phyloP scores from a whole-genome alignment of 352 stramenopile genomes.

The Pythium sukuiense region DNA sequence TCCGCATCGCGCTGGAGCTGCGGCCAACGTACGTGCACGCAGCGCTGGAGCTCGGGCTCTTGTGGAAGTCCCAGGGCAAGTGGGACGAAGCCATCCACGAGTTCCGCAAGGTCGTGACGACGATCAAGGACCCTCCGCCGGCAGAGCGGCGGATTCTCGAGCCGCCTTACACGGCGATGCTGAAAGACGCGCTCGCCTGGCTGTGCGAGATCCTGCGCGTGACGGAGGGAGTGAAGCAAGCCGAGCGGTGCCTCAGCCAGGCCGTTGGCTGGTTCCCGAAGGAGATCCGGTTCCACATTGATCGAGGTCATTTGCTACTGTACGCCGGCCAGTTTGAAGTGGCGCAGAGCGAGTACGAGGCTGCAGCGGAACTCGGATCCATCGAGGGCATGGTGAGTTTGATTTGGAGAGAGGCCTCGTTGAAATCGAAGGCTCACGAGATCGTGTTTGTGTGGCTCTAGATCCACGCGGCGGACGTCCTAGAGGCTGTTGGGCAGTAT shows the following conservation, averaged over 20 bases:
- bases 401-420: background rate
- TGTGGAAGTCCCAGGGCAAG: constrained; percentile 42
- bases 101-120: constrained; percentile 48
- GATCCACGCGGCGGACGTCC: constrained; percentile 52
- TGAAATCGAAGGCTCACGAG: background rate
- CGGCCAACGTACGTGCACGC: constrained; percentile 43
- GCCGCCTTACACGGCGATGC: constrained; percentile 28
- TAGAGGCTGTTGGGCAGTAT: constrained; percentile 61
- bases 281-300: constrained; percentile 57
- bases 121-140: constrained; percentile 18
- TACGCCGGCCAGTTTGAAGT: constrained; percentile 54
- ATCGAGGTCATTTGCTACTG: constrained; percentile 56
- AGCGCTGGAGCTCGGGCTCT: constrained; percentile 51
- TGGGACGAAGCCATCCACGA: constrained; percentile 59
- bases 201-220: constrained; percentile 58
- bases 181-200: constrained; percentile 37
- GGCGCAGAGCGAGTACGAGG: constrained; percentile 57
- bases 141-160: constrained; percentile 7
- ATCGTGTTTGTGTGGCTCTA: constrained; percentile 20
- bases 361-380: constrained; percentile 40
- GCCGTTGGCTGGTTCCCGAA: constrained; percentile 49
- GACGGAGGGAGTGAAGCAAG: constrained; percentile 43
- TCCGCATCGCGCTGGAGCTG: constrained; percentile 49
- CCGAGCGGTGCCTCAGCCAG: constrained; percentile 55
- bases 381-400: constrained; percentile 47